Conservation (phyloP, 345 rosid genomes). For the Brassica carinata region DNA sequence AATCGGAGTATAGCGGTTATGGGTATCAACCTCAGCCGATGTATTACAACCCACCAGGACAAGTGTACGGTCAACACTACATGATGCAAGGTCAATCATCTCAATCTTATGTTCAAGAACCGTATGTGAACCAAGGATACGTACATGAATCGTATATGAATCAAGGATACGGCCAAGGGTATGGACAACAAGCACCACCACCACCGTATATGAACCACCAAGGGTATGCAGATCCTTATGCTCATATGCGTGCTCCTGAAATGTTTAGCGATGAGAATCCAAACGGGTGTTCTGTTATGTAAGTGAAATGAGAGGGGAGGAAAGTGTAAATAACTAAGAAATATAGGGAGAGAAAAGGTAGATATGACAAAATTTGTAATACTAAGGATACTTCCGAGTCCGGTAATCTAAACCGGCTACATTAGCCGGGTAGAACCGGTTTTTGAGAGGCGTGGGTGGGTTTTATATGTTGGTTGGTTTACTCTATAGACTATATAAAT, state of each 20-base stretch:
- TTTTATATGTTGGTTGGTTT: slow-evolving; percentile 29
- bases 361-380: slow-evolving; percentile 25
- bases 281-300: slow-evolving; percentile 77
- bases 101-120: slow-evolving; percentile 41
- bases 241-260: slow-evolving; percentile 56
- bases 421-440: slow-evolving; percentile 37
- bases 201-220: slow-evolving; percentile 31
- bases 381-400: slow-evolving; percentile 30
- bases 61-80: slow-evolving; percentile 43
- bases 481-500: neutral
- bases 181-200: slow-evolving; percentile 32
- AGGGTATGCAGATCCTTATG: slow-evolving; percentile 44
- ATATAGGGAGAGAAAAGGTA: slow-evolving; percentile 35
- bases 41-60: slow-evolving; percentile 52
- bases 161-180: slow-evolving; percentile 37
- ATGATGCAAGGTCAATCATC: slow-evolving; percentile 43
- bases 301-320: slow-evolving; percentile 1
- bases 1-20: slow-evolving; percentile 49
- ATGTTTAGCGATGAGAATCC: slow-evolving; percentile 97
- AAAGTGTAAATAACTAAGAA: slow-evolving; percentile 42
- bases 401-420: slow-evolving; percentile 40
- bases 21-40: slow-evolving; percentile 45
- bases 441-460: slow-evolving; percentile 38
- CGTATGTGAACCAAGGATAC: slow-evolving; percentile 39
- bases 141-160: slow-evolving; percentile 34